Base-by-base conservation (phyloP, 2,329 filamentous ascomycete species). In the Cytospora paraplurivora region DNA sequence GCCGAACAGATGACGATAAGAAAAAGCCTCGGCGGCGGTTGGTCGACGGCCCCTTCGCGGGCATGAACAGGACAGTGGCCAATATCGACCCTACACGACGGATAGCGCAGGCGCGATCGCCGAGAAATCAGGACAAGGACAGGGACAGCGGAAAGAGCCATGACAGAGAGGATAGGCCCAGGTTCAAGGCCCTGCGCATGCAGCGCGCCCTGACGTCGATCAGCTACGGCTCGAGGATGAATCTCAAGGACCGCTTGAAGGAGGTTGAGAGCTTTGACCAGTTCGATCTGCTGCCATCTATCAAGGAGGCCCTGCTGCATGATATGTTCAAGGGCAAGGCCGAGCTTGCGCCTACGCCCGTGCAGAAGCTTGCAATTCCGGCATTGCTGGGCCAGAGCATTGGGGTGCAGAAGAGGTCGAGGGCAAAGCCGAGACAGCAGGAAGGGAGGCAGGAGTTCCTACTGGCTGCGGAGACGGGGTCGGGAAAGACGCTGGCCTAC, bases 401-500 rank as follows among this genome's bases (percentile, higher is more conserved):
- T 21, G 76, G 76, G 7, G 76, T 74, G 60, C 74, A 69, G 54
- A 67, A 63, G 66, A 71, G 72, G 69, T 62, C 55, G 32, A 62
- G 66, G 57, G 71, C 72, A 64, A 74, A 72, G 49, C 68, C 71
- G 44, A 68, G 66, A 6, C 62, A 73, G 3, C 56, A 32, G 4
- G 50, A 47, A n/a, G 72, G 70, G 62, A 82, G 72, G 68, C 76
- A 77, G 65, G 84, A 80, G 77, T 97, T 92, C 72, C 82, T 99
- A 13, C 82, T 99, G 56, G 95, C 95, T 4, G 95, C 95, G 12
- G 95, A 99, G 80, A 99, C 95, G 0, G 95, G 95, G 13, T 98
- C 95, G 0, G 95, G 95, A 65, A 99, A 99, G 80, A 99, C 95
- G 1, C 80, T 99, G 66, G 92, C 95, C 10, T 99, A 99, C 73